Conservation (phyloP, 208 protist genomes). For the Leishmania mexicana region DNA sequence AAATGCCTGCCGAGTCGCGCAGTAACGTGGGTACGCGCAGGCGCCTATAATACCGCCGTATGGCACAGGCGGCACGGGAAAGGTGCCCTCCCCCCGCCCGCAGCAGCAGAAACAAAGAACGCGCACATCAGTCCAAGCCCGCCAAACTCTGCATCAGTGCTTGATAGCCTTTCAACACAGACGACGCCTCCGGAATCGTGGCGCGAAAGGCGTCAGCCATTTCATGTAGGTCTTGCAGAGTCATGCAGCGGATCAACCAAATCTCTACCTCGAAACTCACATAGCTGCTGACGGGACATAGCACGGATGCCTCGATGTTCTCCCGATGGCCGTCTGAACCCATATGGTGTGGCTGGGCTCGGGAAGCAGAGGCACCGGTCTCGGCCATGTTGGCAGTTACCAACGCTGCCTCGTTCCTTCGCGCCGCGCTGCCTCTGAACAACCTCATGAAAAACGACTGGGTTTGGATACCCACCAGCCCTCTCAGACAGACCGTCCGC, state of each 20-base stretch:
- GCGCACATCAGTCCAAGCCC: neutral
- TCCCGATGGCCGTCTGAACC: neutral
- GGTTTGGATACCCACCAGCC: conserved; percentile 16
- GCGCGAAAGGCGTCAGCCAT: conserved; percentile 7
- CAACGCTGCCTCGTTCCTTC: neutral
- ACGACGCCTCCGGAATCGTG: neutral
- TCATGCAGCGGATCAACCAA: conserved; percentile 27
- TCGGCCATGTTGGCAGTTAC: neutral
- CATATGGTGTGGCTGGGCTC: neutral
- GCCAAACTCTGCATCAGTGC: neutral
- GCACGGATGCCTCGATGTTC: neutral
- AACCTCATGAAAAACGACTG: neutral
- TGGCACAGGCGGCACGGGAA: too few species aligned
- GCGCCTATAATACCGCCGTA: too few species aligned
- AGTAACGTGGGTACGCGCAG: too few species aligned
- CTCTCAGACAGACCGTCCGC: conserved; percentile 24
- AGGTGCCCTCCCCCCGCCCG: too few species aligned
- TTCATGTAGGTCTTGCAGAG: neutral
- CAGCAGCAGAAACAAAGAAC: too few species aligned
- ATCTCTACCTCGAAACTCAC: conserved; percentile 2
- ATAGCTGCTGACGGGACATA: neutral
- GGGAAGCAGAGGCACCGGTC: neutral
- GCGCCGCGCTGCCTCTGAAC: neutral
- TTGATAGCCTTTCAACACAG: neutral
- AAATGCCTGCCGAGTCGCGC: too few species aligned